Base-by-base conservation (phyloP, 179 eudicot genomes). In the Beta corolliflora region DNA sequence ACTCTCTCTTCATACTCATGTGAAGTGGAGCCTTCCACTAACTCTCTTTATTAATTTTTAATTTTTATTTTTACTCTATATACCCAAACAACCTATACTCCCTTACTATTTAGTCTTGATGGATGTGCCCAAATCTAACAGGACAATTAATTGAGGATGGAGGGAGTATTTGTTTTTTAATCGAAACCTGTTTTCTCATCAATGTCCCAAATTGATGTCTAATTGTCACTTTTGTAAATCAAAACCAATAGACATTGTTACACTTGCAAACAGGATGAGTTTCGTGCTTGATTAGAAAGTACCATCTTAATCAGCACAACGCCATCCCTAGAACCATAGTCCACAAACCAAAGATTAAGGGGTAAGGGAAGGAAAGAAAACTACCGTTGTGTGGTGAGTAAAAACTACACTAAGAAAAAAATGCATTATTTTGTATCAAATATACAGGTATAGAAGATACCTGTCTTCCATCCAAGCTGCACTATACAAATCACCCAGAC, bases 391-490 rank as follows among this genome's bases (percentile, higher is more conserved):
- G 14, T 14, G 44, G 23, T 54, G 53, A 59, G 2, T 10, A 3
- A 75, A 59, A 5, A 18, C 29, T 16, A 70, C n/a, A 66, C 71
- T 5, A 71, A 5, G 41, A 21, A 16, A 9, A n/a, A 10, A 55
- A 55, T 9, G n/a, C 55, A 80, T 59, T 16, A 9, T 58, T 70
- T 23, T 25, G 25, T 56, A 23, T 23, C 0, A 53, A 53, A 31
- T 3, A 3, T 69, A 58, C 64, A 72, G 15, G 69, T n/a, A 73
- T 55, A 19, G 18, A 2, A 44, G 65, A 64, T 89, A 94, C 99
- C 99, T 88, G 89, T 95, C 99, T 79, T 95, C 99, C 98, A 94
- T 94, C 99, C 99, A 95, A 82, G 99, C 91, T 82, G 92, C 89
- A 81, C 98, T 94, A 67, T 94, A 95, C 73, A 92, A 78, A 89